Conservation (phyloP, 2,329 filamentous ascomycete genomes). For the Chaetomiaceae sp. region DNA sequence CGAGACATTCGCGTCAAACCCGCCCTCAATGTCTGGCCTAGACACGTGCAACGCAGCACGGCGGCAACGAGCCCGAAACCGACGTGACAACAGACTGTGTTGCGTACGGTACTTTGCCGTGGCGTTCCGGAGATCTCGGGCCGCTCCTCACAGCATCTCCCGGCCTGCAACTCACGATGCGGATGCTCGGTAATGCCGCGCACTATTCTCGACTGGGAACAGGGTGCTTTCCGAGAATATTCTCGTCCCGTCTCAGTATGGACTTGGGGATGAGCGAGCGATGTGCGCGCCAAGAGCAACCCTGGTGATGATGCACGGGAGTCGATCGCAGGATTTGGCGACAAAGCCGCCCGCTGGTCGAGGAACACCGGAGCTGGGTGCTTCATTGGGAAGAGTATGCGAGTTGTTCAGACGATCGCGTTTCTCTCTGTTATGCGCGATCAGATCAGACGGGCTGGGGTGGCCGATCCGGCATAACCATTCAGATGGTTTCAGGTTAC, state of each 20-base stretch:
- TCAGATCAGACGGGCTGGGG: background rate
- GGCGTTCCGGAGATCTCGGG: background rate
- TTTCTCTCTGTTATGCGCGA: too few relatives aligned
- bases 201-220: background rate
- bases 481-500: conserved; percentile 2
- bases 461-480: conserved; percentile 1
- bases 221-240: conserved; percentile 8
- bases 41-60: too few relatives aligned
- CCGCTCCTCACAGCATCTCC: background rate
- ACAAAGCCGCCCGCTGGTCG: too few relatives aligned
- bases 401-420: too few relatives aligned
- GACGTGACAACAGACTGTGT: background rate
- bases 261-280: background rate
- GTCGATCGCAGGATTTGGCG: background rate
- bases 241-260: background rate
- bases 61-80: too few relatives aligned
- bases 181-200: background rate
- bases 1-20: too few relatives aligned
- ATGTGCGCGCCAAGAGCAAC: too few relatives aligned
- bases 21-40: too few relatives aligned
- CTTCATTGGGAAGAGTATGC: too few relatives aligned
- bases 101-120: background rate
- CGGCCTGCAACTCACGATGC: background rate
- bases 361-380: too few relatives aligned
- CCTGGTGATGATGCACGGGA: background rate